These are phyloP conservation scores for Curvularia sp. DNA, from an alignment of 2,329 filamentous ascomycete genomes.

Conservation along the genomic window DNA sequence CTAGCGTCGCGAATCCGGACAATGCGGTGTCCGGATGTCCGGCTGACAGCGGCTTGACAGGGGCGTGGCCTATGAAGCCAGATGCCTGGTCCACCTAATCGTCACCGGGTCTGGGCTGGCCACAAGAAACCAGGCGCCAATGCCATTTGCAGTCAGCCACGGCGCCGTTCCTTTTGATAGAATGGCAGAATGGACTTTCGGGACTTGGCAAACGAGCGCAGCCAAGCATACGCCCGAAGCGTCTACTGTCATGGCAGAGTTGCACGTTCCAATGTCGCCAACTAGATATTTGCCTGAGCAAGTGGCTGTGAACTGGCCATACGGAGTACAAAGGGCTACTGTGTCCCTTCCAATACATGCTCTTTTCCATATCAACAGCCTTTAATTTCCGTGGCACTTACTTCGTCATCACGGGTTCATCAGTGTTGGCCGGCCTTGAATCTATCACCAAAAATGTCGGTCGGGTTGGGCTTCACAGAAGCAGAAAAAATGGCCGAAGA, in stretches of 20 bases:
- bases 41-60: not conserved
- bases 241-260: not conserved
- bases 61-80: not conserved
- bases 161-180: not conserved
- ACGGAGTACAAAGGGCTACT: not conserved
- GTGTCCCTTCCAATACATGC: not conserved
- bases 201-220: not conserved
- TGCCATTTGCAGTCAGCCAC: not conserved
- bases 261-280: not conserved
- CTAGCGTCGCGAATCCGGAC: not conserved
- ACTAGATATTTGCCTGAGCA: not conserved
- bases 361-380: not conserved
- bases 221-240: not conserved
- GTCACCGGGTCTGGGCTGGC: not conserved
- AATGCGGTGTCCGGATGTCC: conserved; percentile 1
- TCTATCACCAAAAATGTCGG: conserved; percentile 8
- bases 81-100: not conserved
- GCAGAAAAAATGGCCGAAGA: not conserved
- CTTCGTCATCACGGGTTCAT: not conserved
- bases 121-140: not conserved
- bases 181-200: conserved; percentile 1
- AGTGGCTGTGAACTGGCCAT: not conserved
- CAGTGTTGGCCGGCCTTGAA: not conserved
- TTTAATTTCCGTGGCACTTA: not conserved
- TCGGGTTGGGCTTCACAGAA: conserved; percentile 1